Percentiles rank a stretch among this genome's conserved stretches.
These are phyloP conservation scores for Picea glauca DNA, from an alignment of 75 land plant species.

Conservation along the genomic window DNA sequence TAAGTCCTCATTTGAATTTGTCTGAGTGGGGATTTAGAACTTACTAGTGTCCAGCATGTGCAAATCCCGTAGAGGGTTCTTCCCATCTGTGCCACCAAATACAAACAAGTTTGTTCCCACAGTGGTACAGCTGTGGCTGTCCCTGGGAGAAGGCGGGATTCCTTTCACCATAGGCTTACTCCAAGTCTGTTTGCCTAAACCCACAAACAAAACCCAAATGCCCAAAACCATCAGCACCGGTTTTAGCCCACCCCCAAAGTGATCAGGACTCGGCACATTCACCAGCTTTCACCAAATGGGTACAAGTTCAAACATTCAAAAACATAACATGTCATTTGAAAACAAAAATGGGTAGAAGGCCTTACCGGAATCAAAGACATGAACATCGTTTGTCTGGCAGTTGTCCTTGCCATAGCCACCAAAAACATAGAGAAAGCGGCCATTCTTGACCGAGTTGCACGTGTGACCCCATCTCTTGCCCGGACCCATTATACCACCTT, in stretches of 20 bases:
- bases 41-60: conserved; percentile 85
- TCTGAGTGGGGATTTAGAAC: not conserved
- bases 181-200: conserved; percentile 74
- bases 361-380: conserved; percentile 87
- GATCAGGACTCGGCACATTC: conserved; percentile 6
- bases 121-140: conserved; percentile 88
- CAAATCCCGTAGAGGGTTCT: conserved; percentile 74
- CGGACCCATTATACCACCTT: conserved; percentile 63
- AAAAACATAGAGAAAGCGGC: conserved; percentile 75
- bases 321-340: not conserved
- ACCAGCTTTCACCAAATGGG: not conserved
- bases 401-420: conserved; percentile 92
- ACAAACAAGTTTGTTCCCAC: conserved; percentile 81
- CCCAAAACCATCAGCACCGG: not conserved
- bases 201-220: not conserved
- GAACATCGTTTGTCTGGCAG: conserved; percentile 88
- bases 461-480: conserved; percentile 96
- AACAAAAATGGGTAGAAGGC: not conserved
- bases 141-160: conserved; percentile 72
- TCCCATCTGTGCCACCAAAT: conserved; percentile 98
- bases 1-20: no score
- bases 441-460: conserved; percentile 76
- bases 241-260: not conserved
- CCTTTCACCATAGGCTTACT: conserved; percentile 86
- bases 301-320: not conserved